Evolutionary conservation across 2,329 filamentous ascomycete species (phyloP).

Genomic region (Colletotrichum sp.): DNA sequence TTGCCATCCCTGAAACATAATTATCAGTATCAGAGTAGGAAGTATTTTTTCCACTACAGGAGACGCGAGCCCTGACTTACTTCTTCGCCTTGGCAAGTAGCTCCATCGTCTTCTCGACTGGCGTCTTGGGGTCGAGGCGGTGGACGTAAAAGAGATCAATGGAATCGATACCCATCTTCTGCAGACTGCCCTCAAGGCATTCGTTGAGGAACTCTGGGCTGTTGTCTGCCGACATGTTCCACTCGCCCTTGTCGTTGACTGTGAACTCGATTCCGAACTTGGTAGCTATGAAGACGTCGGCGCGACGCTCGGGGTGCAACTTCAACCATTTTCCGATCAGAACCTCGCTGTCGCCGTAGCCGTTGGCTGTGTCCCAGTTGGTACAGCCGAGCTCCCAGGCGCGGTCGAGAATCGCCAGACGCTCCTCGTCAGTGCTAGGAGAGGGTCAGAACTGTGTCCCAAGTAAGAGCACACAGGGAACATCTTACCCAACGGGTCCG

Average conservation of each 20-base stretch:
- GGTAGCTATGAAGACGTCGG: neutral
- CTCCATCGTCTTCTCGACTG: conserved; percentile 36
- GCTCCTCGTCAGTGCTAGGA: neutral
- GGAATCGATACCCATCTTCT: conserved; percentile 52
- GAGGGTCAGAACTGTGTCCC: neutral
- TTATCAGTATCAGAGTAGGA: neutral
- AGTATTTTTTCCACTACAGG: neutral
- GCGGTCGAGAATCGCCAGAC: neutral
- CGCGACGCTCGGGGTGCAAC: neutral
- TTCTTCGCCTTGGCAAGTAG: neutral
- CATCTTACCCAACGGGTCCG: conserved; percentile 37
- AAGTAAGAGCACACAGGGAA: neutral
- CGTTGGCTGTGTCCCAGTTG: neutral
- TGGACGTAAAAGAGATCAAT: conserved; percentile 64
- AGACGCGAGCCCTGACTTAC: rapidly evolving
- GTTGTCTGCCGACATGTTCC: neutral
- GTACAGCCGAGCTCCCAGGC: neutral
- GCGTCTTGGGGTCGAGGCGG: conserved; percentile 48
- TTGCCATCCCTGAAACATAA: rapidly evolving
- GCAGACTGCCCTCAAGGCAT: conserved; percentile 38
- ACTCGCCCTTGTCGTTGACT: neutral
- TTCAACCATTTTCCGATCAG: neutral
- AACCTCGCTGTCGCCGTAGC: neutral
- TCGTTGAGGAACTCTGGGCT: conserved; percentile 45
- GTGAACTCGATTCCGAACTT: neutral